Base-by-base conservation (phyloP, 106 monocot genomes). In the Apostasia ramifera region DNA sequence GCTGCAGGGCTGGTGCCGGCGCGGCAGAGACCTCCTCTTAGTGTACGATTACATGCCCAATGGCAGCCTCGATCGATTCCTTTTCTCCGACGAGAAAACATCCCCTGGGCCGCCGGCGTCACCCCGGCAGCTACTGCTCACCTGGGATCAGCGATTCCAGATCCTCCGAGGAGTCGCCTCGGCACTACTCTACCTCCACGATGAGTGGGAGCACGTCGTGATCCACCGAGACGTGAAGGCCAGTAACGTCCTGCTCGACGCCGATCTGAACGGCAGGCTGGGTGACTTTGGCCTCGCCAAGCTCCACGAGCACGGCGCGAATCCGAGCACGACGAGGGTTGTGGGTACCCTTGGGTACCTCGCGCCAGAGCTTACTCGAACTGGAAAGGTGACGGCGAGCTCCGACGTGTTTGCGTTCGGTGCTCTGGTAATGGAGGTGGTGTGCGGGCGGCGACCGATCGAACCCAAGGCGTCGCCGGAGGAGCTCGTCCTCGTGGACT, bases 161-260 rank as follows among this genome's bases (percentile, higher is more conserved):
- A 63, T 73, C 40, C 41, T 73, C 41, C 61, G 53, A 50, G 72
- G 72, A 6, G 42, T 73, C 1, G 71, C 71, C 1, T 15, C 60
- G 8, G 71, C 59, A 4, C 47, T 71, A 5, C 12, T 71, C 44
- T 71, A 71, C 56, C 60, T 71, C 3, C 71, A 71, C 15, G 71
- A 71, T 47, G 71, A 71, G 6, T 71, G 71, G 71, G 71, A 70
- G 70, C 40, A 70, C 6, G 70, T 70, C 11, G 70, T 70, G 0
- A 39, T 72, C n/a, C 71, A 72, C 38, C 37, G 71, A 40, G 71
- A 72, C 37, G 37, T 72, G 38, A 72, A 72, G 50, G 26, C 26
- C 26, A 26, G 26, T 26, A 26, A 26, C 26, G 26, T 26, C 26
- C 26, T 26, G 26, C 26, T 26, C 71, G 71, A 72, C 47, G 37